Conservation (phyloP, 768 basidiomycete species). For the Peribolospora baueri region DNA sequence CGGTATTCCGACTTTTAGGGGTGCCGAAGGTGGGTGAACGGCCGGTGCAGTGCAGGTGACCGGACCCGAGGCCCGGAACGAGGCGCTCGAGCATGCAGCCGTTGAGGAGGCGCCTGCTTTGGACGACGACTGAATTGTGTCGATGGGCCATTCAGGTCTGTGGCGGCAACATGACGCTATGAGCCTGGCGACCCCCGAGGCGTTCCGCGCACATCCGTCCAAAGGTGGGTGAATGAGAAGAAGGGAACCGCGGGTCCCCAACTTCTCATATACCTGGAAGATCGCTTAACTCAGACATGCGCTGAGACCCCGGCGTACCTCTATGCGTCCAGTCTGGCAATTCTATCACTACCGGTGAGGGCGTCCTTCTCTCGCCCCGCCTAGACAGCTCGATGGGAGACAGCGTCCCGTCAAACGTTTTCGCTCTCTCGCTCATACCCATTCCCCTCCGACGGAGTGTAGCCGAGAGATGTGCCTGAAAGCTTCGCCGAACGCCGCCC, state of each 20-base stretch:
- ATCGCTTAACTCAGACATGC: background rate
- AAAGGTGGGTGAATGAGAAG: background rate
- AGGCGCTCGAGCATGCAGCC: background rate
- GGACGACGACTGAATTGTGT: too few species aligned
- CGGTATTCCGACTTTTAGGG: background rate
- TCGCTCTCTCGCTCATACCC: too few species aligned
- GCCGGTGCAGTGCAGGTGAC: background rate
- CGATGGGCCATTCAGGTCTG: background rate
- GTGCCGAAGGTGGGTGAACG: background rate
- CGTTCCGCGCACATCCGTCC: constrained; percentile 5
- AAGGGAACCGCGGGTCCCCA: background rate
- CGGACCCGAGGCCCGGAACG: too few species aligned
- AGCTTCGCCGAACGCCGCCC: constrained; percentile 34
- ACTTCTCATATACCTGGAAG: background rate
- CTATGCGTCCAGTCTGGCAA: constrained; percentile 26
- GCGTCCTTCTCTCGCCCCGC: background rate
- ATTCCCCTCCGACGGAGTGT: too few species aligned
- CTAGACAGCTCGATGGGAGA: constrained; percentile 20
- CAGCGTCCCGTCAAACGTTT: too few species aligned
- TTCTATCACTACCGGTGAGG: constrained; percentile 41
- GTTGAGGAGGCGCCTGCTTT: too few species aligned
- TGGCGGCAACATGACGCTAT: constrained; percentile 6
- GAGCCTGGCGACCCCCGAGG: constrained; percentile 7
- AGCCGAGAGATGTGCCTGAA: constrained; percentile 8
- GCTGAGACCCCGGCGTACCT: background rate